Percentiles rank a stretch among this genome's conserved stretches.
Conservation (phyloP, 2,329 filamentous ascomycete species). For the Pseudohalonectria lignicola region DNA sequence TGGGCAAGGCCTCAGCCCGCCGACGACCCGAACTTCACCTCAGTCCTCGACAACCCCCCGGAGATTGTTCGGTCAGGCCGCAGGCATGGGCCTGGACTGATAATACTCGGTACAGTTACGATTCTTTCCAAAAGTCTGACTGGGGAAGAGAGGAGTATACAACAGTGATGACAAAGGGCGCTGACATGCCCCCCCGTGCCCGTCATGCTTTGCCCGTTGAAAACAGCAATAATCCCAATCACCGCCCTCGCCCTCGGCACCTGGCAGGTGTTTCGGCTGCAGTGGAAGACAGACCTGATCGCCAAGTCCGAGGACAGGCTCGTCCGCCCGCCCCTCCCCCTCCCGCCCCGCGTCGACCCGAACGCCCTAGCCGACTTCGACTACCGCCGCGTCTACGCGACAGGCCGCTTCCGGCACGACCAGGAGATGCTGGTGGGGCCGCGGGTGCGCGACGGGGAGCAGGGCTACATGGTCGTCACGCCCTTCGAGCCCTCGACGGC, state of each 20-base stretch:
- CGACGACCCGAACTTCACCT: constrained; percentile 72
- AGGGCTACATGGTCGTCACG: constrained; percentile 86
- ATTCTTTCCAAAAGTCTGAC: too few species aligned
- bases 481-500: constrained; percentile 53
- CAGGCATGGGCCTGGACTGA: constrained; percentile 67
- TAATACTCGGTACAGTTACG: constrained; percentile 57
- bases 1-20: constrained; percentile 37
- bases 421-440: constrained; percentile 95
- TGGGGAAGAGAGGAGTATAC: too few species aligned
- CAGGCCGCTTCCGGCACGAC: constrained; percentile 70
- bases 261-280: constrained; percentile 89
- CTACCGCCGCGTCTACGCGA: constrained; percentile 71
- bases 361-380: constrained; percentile 81
- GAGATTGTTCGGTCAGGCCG: constrained; percentile 65
- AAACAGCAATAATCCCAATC: constrained; percentile 75
- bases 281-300: constrained; percentile 89
- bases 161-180: too few species aligned
- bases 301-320: constrained; percentile 88
- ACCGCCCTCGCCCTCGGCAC: constrained; percentile 84
- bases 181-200: too few species aligned
- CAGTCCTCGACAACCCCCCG: constrained; percentile 78
- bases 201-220: too few species aligned
- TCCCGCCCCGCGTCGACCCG: constrained; percentile 76
- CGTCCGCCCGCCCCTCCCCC: constrained; percentile 70
- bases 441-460: constrained; percentile 75